Base-by-base conservation (phyloP, 257 asterid genomes). In the Nicotiana obtusifolia region DNA sequence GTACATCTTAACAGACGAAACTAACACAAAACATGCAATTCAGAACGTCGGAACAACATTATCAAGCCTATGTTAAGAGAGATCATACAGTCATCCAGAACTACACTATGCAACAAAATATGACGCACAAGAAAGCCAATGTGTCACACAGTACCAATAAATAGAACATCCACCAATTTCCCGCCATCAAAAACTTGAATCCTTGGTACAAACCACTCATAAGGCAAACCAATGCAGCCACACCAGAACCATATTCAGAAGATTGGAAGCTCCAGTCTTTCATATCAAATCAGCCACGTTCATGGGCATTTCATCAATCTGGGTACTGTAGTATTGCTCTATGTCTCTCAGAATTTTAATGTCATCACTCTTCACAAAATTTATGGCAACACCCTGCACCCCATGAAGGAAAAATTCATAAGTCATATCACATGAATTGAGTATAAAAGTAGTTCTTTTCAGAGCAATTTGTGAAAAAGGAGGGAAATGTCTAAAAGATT, bases 271-370 rank as follows among this genome's bases (percentile, higher is more conserved):
- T 26, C 44, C 64, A 30, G 66, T 11, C 49, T 49, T 14, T 89
- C 60, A 90, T 28, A 95, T 91, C 60, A 95, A 83, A 89, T 95
- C 99, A 28, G 98, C 98, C 56, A 95, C 98, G 49, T 95, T 95
- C 99, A 93, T 95, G 15, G 99, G 99, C 98, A 93, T 95, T 89
- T 95, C 98, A 83, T 95, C 99, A 0, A 93, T 95, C 85, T 95
- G 99, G 9, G 99, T 95, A 83, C 97, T 95, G 88, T 92, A 95
- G 86, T 95, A 94, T 81, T 94, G 98, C 89, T 95, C 98, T 64
- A 95, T 94, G 75, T 93, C 99, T 86, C 99, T 88, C 64, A 94
- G 86, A 81, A 95, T 95, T 83, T 95, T 95, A 89, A 93, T 95
- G 86, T 95, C 98, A 30, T 92, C 98, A 83, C 92, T 94, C 85